Conservation (phyloP, 768 basidiomycete species). For the Lactarius sanguifluus region DNA sequence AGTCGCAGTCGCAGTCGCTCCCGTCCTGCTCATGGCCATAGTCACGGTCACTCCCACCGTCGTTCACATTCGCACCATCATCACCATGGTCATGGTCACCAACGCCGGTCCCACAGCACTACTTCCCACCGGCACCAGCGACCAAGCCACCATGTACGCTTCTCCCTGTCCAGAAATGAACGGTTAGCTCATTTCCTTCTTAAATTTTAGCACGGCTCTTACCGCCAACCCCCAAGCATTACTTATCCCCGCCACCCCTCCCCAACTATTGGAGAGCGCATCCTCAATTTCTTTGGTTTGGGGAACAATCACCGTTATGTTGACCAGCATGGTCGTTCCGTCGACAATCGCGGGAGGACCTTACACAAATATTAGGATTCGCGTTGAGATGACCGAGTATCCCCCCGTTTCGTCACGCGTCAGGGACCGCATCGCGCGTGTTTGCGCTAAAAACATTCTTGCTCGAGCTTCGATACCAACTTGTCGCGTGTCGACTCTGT, state of each 20-base stretch:
- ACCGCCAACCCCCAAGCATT: conserved; percentile 25
- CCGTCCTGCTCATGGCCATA: conserved; percentile 28
- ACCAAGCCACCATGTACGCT: conserved; percentile 26
- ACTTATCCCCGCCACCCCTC: conserved; percentile 9
- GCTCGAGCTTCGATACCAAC: conserved; percentile 19
- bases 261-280: conserved; percentile 39
- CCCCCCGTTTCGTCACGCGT: conserved; percentile 17
- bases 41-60: conserved; percentile 17
- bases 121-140: conserved; percentile 16
- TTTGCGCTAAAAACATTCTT: conserved; percentile 24
- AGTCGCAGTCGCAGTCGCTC: conserved; percentile 29
- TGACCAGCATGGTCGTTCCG: conserved; percentile 50
- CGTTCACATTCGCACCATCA: conserved; percentile 15
- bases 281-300: conserved; percentile 42
- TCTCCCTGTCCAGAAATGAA: background rate
- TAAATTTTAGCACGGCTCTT: background rate
- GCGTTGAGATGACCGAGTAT: conserved; percentile 8
- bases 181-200: background rate
- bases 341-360: conserved; percentile 14
- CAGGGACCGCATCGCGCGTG: conserved; percentile 18
- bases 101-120: conserved; percentile 26
- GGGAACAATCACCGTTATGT: conserved; percentile 35
- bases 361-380: conserved; percentile 18
- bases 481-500: conserved; percentile 20
- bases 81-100: conserved; percentile 21